Conservation (phyloP, 768 basidiomycete species). For the Psilocybe azurescens region DNA sequence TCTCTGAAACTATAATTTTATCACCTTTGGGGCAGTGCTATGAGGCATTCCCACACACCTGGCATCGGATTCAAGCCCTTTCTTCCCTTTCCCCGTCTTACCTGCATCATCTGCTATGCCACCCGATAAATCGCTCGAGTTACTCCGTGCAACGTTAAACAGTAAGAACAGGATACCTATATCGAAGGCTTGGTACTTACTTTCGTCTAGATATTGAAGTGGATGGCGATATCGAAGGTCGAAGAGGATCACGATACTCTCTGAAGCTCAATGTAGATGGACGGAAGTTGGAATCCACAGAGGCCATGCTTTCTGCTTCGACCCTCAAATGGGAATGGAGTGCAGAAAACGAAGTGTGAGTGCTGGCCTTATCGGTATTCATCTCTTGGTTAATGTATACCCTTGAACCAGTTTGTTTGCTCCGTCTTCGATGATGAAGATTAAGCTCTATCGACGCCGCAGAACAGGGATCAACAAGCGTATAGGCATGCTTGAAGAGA, state of each 20-base stretch:
- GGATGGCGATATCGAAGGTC: background rate
- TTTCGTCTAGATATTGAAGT: background rate
- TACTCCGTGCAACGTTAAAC: too few relatives aligned
- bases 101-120: too few relatives aligned
- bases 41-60: too few relatives aligned
- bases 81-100: too few relatives aligned
- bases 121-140: too few relatives aligned
- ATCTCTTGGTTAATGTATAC: background rate
- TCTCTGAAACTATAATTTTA: too few relatives aligned
- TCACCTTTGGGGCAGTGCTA: too few relatives aligned
- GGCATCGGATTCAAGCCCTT: too few relatives aligned
- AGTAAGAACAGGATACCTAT: too few relatives aligned
- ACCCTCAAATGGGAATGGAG: slow-evolving; percentile 4
- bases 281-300: background rate
- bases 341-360: background rate
- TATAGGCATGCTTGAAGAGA: background rate
- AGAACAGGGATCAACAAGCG: background rate
- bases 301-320: background rate
- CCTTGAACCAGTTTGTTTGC: background rate
- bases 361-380: background rate
- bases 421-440: slow-evolving; percentile 2
- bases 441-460: background rate
- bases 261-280: background rate
- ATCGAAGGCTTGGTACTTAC: background rate
- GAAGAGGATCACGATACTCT: background rate